phyloP scores from a whole-genome alignment of 2,329 filamentous ascomycete genomes.

The Ophiocordyceps robertsii region DNA sequence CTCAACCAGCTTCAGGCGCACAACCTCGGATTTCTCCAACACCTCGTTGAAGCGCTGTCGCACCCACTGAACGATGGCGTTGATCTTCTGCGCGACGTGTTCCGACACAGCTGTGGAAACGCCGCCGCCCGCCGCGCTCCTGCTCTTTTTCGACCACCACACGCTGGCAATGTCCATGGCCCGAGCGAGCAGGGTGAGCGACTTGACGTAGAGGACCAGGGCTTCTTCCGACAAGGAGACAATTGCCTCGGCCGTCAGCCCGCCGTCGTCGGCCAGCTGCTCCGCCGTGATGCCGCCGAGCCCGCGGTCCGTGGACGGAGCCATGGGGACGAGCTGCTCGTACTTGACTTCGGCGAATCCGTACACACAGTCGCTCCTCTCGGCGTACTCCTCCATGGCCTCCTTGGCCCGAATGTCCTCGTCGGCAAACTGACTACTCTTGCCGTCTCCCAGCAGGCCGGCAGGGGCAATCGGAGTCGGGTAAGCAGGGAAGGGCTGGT shows the following conservation, averaged over 20 bases:
- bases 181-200: conserved; percentile 75
- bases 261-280: conserved; percentile 49
- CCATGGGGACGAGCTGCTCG: conserved; percentile 83
- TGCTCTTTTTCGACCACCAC: conserved; percentile 78
- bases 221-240: conserved; percentile 87
- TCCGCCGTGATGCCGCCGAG: conserved; percentile 49
- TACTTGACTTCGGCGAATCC: conserved; percentile 98
- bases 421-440: conserved; percentile 44
- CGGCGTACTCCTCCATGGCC: conserved; percentile 81
- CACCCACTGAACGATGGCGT: conserved; percentile 91
- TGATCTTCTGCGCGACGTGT: conserved; percentile 58
- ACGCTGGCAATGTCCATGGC: conserved; percentile 89
- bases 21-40: conserved; percentile 87
- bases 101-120: conserved; percentile 28
- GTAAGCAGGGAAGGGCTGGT: conserved; percentile 75
- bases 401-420: conserved; percentile 71
- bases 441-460: conserved; percentile 54
- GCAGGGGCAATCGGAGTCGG: conserved; percentile 49
- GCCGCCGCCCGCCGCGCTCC: conserved; percentile 38
- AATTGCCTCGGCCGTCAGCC: conserved; percentile 73
- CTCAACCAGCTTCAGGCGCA: conserved; percentile 76
- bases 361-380: conserved; percentile 88
- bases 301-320: conserved; percentile 63
- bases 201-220: conserved; percentile 90
- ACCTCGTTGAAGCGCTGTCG: conserved; percentile 92